Evolutionary conservation across 1,284 basidiomycete species (phyloP), one percentile per base, ranked within the genome.

Genomic region (Boletellus deceptivus): DNA sequence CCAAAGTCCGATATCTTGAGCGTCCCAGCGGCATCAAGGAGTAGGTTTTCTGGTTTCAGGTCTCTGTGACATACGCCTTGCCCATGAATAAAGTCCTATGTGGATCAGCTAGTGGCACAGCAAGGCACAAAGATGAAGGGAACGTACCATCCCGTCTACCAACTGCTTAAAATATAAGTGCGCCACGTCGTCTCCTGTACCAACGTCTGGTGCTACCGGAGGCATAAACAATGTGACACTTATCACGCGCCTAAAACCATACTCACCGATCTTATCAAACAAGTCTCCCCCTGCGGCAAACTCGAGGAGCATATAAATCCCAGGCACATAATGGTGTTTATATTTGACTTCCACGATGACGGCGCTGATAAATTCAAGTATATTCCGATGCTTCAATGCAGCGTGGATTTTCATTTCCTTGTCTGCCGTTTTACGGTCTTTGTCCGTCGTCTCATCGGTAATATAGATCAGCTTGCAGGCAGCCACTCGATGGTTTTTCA

Each of bases 1-100:
- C 97, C 97, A 70, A 98, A 99, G 65, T 99, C 96, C 1, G 91
- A 91, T 45, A 99, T 88, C 66, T 98, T 98, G 60, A 98, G 81
- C 24, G 75, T 76, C 33, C 89, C 91, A 11, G 86, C 83, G 0
- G 79, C 79, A 53, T 93, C 89, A 3, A 97, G 80, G 3, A 97
- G 78, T 2, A 97, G 68, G 62, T 99, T 99, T 69, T 98, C 96
- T 0, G 96, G 96, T 69, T 99, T 99, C 50, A 99, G 80, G 63
- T 99, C 96, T 36, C 96, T 84, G 68, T 99, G 96, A 60, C 91
- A 95, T 31, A 98, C 91, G 39, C 95, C 96, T 73, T 93, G 86
- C 6, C 69, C 71, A 64, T 99, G 96, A 52, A 98, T 89, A 70
- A 88, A 93, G 45, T 79, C 72, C 86, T 96, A 62, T 6, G 55